A percentile compares a stretch with the other conserved stretches of the same genome.
Evolutionary conservation across 345 rosid genomes (phyloP).

Genomic region (Pistacia integerrima): DNA sequence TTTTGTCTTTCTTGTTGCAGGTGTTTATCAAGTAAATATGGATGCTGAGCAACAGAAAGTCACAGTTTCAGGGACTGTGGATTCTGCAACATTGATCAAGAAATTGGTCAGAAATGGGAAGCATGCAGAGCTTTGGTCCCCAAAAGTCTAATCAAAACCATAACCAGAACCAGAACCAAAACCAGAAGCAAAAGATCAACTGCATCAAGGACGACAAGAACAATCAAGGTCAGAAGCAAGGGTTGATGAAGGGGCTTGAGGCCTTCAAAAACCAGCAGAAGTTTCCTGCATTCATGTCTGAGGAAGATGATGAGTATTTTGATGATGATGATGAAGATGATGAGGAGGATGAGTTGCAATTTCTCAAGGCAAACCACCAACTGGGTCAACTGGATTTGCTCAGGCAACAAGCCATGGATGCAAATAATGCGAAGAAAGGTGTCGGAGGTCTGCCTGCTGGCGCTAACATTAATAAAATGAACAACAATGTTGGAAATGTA

Average conservation of each 20-base stretch:
- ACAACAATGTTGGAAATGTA: constrained; percentile 32
- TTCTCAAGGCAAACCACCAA: constrained; percentile 33
- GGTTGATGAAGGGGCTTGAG: constrained; percentile 42
- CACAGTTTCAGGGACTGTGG: constrained; percentile 68
- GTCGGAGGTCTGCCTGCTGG: constrained; percentile 25
- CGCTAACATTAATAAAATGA: constrained; percentile 33
- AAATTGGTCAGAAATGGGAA: constrained; percentile 71
- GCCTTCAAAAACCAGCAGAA: constrained; percentile 51
- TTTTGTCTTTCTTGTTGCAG: constrained; percentile 30
- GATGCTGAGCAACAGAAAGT: constrained; percentile 83
- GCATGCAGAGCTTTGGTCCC: constrained; percentile 77
- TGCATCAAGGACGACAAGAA: constrained; percentile 42
- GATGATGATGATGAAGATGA: constrained; percentile 45
- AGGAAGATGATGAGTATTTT: constrained; percentile 46
- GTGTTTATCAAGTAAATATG: constrained; percentile 68
- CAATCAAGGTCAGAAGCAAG: constrained; percentile 51
- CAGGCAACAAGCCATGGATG: constrained; percentile 40
- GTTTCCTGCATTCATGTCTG: constrained; percentile 33
- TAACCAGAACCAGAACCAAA: constrained; percentile 26
- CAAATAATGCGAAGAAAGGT: constrained; percentile 48
- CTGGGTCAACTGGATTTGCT: constrained; percentile 33
- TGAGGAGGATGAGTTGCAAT: constrained; percentile 39
- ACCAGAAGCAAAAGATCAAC: constrained; percentile 41
- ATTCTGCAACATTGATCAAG: constrained; percentile 63
- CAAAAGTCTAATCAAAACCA: constrained; percentile 53